These are phyloP conservation scores for Aureoboletus auriporus DNA, from an alignment of 768 basidiomycete genomes.

Conservation along the genomic window DNA sequence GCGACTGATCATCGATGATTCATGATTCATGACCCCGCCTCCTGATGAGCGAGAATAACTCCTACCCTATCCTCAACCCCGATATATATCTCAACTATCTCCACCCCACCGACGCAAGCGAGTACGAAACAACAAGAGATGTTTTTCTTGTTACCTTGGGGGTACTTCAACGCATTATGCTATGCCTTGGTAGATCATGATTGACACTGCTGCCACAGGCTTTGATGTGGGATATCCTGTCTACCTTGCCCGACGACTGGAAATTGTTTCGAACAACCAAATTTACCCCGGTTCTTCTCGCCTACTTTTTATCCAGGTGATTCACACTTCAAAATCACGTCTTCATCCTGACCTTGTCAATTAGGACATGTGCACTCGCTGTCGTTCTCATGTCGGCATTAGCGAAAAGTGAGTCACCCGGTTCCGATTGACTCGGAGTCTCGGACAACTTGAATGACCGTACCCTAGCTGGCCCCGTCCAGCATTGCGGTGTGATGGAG, in stretches of 20 bases:
- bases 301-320: conserved; percentile 24
- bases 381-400: conserved; percentile 14
- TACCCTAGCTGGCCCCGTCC: conserved; percentile 20
- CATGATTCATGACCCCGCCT: too few relatives aligned
- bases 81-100: conserved; percentile 26
- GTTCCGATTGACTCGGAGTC: background rate
- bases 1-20: too few relatives aligned
- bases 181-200: background rate
- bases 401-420: conserved; percentile 16
- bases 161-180: conserved; percentile 2
- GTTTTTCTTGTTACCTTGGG: conserved; percentile 18
- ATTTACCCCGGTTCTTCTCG: conserved; percentile 14
- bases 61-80: conserved; percentile 18
- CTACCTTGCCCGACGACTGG: conserved; percentile 19
- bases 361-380: conserved; percentile 17
- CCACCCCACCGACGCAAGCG: conserved; percentile 12
- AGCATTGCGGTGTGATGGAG: conserved; percentile 16
- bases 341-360: conserved; percentile 2
- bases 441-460: background rate
- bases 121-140: conserved; percentile 19
- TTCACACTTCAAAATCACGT: background rate
- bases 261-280: conserved; percentile 13
- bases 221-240: conserved; percentile 25
- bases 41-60: background rate
- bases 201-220: conserved; percentile 13